A percentile compares a stretch with the other conserved stretches of the same genome.
Conservation (phyloP, 306 rosid species). For the Leucaena leucocephala region DNA sequence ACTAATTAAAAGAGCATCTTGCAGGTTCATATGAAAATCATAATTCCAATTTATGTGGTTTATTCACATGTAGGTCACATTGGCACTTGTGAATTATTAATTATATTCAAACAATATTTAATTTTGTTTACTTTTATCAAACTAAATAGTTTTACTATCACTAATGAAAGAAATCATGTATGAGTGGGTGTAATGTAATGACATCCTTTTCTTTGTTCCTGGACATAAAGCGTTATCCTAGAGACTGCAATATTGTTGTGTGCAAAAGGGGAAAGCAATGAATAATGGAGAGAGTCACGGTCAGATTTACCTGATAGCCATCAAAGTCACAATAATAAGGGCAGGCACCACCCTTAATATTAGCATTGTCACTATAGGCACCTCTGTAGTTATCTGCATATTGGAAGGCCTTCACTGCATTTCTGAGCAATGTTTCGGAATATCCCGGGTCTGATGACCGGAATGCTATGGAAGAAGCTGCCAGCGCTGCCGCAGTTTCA, state of each 20-base stretch:
- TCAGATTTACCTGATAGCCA: constrained; percentile 73
- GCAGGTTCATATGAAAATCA: background rate
- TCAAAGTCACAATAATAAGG: constrained; percentile 81
- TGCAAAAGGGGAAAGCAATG: background rate
- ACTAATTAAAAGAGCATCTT: background rate
- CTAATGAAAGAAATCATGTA: background rate
- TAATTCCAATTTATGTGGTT: background rate
- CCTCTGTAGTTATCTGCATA: constrained; percentile 72
- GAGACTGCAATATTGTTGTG: background rate
- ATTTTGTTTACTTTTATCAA: background rate
- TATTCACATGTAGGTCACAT: background rate
- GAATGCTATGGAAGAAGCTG: constrained; percentile 74
- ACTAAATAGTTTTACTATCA: too few relatives aligned
- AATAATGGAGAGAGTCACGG: constrained; percentile 9
- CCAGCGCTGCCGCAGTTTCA: constrained; percentile 78
- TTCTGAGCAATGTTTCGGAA: constrained; percentile 60
- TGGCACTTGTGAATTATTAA: background rate
- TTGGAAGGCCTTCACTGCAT: constrained; percentile 67
- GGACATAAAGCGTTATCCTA: background rate
- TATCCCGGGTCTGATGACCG: constrained; percentile 64
- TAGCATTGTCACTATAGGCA: constrained; percentile 78
- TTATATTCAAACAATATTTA: background rate
- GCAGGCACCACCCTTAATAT: constrained; percentile 70
- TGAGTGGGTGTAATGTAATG: background rate
- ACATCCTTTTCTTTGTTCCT: constrained; percentile 5